These are phyloP conservation scores for Beauveria scarabaeidicola DNA, from an alignment of 2,329 filamentous ascomycete genomes.

Conservation along the genomic window DNA sequence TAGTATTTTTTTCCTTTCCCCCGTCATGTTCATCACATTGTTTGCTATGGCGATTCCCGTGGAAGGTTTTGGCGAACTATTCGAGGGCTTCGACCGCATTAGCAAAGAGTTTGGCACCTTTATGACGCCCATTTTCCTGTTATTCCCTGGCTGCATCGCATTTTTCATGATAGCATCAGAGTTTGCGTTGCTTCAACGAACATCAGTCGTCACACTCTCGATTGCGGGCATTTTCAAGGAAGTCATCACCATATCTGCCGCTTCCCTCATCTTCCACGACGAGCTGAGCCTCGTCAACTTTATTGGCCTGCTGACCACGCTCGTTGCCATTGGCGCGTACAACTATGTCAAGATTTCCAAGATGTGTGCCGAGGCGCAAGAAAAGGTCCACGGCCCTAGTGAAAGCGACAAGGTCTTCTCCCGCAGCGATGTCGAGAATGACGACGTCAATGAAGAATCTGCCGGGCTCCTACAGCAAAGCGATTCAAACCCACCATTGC, in stretches of 20 bases:
- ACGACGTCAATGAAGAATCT: slow-evolving; percentile 35
- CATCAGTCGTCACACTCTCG: slow-evolving; percentile 88
- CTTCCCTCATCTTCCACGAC: slow-evolving; percentile 82
- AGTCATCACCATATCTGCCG: slow-evolving; percentile 88
- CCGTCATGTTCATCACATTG: slow-evolving; percentile 86
- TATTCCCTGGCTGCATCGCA: slow-evolving; percentile 85
- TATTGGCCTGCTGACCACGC: slow-evolving; percentile 77
- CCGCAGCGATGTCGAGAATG: slow-evolving; percentile 34
- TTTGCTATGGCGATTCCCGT: slow-evolving; percentile 74
- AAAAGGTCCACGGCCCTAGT: slow-evolving; percentile 35
- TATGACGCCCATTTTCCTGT: slow-evolving; percentile 60
- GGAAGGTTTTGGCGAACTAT: slow-evolving; percentile 65
- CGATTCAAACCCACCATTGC: neutral
- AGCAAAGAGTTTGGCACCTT: slow-evolving; percentile 58
- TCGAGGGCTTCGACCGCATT: slow-evolving; percentile 56
- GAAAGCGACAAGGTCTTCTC: slow-evolving; percentile 26
- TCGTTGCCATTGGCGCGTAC: slow-evolving; percentile 77
- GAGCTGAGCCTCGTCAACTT: slow-evolving; percentile 80
- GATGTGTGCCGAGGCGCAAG: slow-evolving; percentile 71
- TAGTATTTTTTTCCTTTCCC: slow-evolving; percentile 94
- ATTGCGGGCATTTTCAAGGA: slow-evolving; percentile 99
- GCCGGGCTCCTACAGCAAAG: slow-evolving; percentile 34
- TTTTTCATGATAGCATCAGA: slow-evolving; percentile 97
- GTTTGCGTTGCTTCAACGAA: slow-evolving; percentile 89
- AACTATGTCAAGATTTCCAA: slow-evolving; percentile 90